Percentiles rank a stretch among this genome's conserved stretches.
phyloP scores from a whole-genome alignment of 257 asterid species.

The Coffea eugenioides region DNA sequence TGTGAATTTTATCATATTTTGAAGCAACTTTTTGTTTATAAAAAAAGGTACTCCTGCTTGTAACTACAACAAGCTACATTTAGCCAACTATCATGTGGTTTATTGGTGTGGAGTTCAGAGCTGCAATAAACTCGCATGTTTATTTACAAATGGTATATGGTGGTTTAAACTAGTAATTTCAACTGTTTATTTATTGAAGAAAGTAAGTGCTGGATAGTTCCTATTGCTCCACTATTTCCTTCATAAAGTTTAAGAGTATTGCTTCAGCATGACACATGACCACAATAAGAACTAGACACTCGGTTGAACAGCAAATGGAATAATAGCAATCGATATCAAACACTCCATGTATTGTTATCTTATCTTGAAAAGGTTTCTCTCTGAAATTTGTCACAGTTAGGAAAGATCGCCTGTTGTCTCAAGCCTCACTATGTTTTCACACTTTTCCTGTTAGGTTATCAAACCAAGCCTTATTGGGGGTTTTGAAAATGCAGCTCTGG shows the following conservation, averaged over 20 bases:
- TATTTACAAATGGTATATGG: neutral
- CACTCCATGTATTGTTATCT: neutral
- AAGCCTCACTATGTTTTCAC: constrained; percentile 8
- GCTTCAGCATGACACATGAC: neutral
- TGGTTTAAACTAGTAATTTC: neutral
- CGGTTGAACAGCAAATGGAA: neutral
- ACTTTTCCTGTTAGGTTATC: constrained; percentile 59
- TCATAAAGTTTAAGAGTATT: neutral
- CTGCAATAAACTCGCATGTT: neutral
- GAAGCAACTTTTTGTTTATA: too few relatives aligned
- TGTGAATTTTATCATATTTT: neutral
- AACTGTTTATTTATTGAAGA: neutral
- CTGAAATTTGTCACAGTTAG: neutral
- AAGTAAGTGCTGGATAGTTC: neutral
- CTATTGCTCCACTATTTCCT: too few relatives aligned
- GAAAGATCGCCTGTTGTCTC: constrained; percentile 1
- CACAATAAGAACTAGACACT: neutral
- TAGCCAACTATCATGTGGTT: neutral
- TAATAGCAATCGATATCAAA: neutral
- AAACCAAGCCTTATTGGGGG: constrained; percentile 94
- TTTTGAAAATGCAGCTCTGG: constrained; percentile 73
- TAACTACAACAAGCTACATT: neutral
- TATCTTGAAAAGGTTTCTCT: neutral
- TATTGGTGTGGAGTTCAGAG: neutral
- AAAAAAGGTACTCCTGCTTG: neutral